Base-by-base conservation (phyloP, 805 yeast species). In the Metschnikowia noctiluminum region DNA sequence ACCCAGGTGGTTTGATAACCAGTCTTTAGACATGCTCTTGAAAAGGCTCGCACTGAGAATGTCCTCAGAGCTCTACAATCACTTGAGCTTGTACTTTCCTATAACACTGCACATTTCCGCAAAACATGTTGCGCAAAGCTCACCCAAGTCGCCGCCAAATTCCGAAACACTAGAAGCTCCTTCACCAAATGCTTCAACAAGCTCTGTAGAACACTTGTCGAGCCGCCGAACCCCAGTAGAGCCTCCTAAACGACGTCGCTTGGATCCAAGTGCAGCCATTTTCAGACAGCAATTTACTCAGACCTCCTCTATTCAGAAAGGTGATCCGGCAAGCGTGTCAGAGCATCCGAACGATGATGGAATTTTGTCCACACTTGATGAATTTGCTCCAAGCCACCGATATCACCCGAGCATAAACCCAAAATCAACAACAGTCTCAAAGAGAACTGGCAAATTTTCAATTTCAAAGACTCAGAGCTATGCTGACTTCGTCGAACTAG, bases 201-300 rank as follows among this genome's bases (percentile, higher is more conserved):
- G 28, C 21, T 37, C 40, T 37, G 13, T 2, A 13, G 36, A 34
- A 7, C 5, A n/a, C 10, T 34, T 14, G 8, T 2, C 9, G 31
- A 34, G 32, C 7, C 27, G 35, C 2, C 42, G 37, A n/a, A 21
- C 14, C 12, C 34, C 28, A 10, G 16, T 28, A 7, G 38, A 40
- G 15, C 15, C 13, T 8, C 8, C 11, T 14, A 46, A 46, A 16
- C 32, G 28, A 38, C 50, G 45, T 26, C 45, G 45, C 11, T 8
- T 46, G 12, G 42, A 46, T n/a, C 50, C 48, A 1, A 28, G 40
- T 7, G 35, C 9, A 7, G 53, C 44, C 11, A 38, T 42, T 1
- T 38, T 31, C 35, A 46, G 35, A 14, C 53, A 44, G 16, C 51
- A 48, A 15, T 36, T 50, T 28, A 9, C 41, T 3, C 38, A 45